These are phyloP conservation scores for Lobosporangium transversale DNA, from an alignment of 192 early-diverging fungal genomes.

Conservation along the genomic window DNA sequence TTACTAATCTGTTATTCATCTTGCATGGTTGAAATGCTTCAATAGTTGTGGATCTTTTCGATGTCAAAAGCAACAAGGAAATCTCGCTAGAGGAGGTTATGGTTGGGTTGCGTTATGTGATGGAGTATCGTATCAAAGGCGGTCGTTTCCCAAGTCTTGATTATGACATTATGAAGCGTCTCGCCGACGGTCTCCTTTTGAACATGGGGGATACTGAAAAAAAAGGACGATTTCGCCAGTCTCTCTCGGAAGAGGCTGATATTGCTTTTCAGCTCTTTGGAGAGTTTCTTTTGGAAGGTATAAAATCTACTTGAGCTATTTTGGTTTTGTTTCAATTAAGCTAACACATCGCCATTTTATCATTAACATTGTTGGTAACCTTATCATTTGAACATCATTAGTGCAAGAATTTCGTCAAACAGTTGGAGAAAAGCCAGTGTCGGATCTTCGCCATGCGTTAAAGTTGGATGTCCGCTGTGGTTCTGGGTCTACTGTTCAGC, in stretches of 20 bases:
- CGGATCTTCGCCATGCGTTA: slow-evolving; percentile 82
- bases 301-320: no score
- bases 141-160: slow-evolving; percentile 87
- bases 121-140: slow-evolving; percentile 91
- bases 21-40: no score
- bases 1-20: no score
- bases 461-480: slow-evolving; percentile 82
- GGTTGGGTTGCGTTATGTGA: slow-evolving; percentile 90
- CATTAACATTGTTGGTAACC: no score
- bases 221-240: slow-evolving; percentile 69
- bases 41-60: slow-evolving; percentile 85
- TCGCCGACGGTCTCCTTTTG: slow-evolving; percentile 86
- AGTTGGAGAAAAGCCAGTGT: slow-evolving; percentile 78
- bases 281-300: slow-evolving; percentile 90
- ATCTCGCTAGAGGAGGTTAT: slow-evolving; percentile 85
- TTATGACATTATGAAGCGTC: slow-evolving; percentile 81
- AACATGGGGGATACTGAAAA: slow-evolving; percentile 72
- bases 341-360: no score
- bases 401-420: slow-evolving; percentile 90
- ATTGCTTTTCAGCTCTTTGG: slow-evolving; percentile 93
- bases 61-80: slow-evolving; percentile 71
- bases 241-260: slow-evolving; percentile 80
- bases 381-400: no score
- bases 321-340: no score
- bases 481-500: slow-evolving; percentile 69